A percentile compares a stretch with the other conserved stretches of the same genome.
These are phyloP conservation scores for Serendipita sp. DNA, from an alignment of 768 basidiomycete species.

Conservation along the genomic window DNA sequence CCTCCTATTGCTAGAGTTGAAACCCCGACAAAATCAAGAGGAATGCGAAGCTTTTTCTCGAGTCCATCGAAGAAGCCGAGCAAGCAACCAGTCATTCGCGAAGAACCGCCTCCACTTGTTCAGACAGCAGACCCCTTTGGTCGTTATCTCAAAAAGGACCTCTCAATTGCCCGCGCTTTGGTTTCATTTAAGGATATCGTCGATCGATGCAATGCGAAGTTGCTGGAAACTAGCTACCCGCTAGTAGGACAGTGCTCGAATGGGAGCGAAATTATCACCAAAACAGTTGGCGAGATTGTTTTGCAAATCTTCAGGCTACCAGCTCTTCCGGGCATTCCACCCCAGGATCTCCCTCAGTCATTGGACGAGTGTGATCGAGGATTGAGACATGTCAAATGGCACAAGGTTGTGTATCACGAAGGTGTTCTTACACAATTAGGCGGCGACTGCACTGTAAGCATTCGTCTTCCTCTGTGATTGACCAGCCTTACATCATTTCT, in stretches of 20 bases:
- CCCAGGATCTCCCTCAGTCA: conserved; percentile 73
- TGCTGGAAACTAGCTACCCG: conserved; percentile 72
- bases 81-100: conserved; percentile 32
- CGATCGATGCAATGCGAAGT: conserved; percentile 61
- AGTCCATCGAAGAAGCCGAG: conserved; percentile 54
- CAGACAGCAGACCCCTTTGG: conserved; percentile 46
- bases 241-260: conserved; percentile 56
- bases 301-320: conserved; percentile 86
- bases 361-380: conserved; percentile 86
- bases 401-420: conserved; percentile 87
- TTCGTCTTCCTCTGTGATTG: too few relatives aligned
- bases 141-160: conserved; percentile 67
- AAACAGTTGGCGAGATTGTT: conserved; percentile 74
- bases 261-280: conserved; percentile 40
- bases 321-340: conserved; percentile 64
- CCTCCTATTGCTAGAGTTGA: conserved; percentile 23
- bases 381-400: conserved; percentile 80
- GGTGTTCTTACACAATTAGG: conserved; percentile 86
- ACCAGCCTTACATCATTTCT: conserved; percentile 6
- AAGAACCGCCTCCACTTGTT: conserved; percentile 13
- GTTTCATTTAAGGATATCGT: conserved; percentile 83
- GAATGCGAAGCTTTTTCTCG: conserved; percentile 57
- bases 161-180: conserved; percentile 77
- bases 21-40: conserved; percentile 39
- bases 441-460: conserved; percentile 76